A percentile compares a stretch with the other conserved stretches of the same genome.
These are phyloP conservation scores for Hordeum marinum DNA, from an alignment of 176 grass and related monocot genomes.

Conservation along the genomic window DNA sequence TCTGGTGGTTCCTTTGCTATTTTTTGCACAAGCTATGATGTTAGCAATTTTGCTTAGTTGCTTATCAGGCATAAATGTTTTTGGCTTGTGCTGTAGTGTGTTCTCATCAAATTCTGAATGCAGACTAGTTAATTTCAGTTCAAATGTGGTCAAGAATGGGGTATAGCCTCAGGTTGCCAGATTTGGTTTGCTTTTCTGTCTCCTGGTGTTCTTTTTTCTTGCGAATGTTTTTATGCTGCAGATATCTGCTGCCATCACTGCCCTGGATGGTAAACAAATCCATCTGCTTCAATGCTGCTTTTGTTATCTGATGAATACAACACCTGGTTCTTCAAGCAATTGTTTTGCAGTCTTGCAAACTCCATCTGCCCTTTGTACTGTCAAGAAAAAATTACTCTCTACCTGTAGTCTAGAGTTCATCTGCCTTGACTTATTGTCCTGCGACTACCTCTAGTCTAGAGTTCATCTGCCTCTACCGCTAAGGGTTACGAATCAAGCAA, in stretches of 20 bases:
- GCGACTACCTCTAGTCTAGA: too few relatives aligned
- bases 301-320: background rate
- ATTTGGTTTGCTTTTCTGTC: background rate
- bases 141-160: background rate
- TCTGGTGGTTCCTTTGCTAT: background rate
- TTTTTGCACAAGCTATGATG: background rate
- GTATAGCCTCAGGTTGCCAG: background rate
- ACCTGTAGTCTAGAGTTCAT: background rate
- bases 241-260: conserved; percentile 46
- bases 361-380: background rate
- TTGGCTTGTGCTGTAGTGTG: background rate
- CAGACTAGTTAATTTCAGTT: background rate
- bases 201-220: background rate
- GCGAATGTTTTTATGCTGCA: background rate
- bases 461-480: too few relatives aligned
- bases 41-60: background rate
- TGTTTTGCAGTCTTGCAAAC: background rate
- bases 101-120: background rate
- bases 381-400: background rate
- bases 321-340: background rate
- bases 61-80: background rate
- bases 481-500: too few relatives aligned
- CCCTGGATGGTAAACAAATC: conserved; percentile 15
- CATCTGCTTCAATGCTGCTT: background rate
- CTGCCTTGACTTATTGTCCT: too few relatives aligned